phyloP scores from a whole-genome alignment of 805 yeast genomes.

The Jamesozyma lodderae region DNA sequence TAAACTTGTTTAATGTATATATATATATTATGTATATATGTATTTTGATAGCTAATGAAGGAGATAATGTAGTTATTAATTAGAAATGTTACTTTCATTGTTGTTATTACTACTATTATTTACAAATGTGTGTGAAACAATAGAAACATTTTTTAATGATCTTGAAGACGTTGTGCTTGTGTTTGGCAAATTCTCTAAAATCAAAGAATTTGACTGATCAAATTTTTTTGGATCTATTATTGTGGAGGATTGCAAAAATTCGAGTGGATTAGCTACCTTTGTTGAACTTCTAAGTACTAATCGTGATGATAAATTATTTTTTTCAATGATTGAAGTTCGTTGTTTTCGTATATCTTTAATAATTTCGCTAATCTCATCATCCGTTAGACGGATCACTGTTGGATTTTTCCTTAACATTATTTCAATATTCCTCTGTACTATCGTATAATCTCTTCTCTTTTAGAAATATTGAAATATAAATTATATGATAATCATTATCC shows the following conservation, averaged over 20 bases:
- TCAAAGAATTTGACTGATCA: no score
- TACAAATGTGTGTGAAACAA: background rate
- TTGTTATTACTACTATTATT: background rate
- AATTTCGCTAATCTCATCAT: background rate
- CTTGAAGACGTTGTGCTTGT: background rate
- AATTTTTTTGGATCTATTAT: no score
- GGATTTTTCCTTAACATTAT: constrained; percentile 1
- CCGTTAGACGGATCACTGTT: background rate
- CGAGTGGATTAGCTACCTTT: background rate
- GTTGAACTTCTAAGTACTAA: constrained; percentile 3
- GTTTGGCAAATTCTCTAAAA: background rate
- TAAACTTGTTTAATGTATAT: background rate
- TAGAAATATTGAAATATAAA: no score
- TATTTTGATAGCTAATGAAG: no score
- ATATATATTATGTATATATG: background rate
- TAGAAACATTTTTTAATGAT: constrained; percentile 1
- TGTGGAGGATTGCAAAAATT: no score
- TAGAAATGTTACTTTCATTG: no score
- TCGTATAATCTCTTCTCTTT: no score
- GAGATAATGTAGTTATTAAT: background rate
- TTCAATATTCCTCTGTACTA: no score
- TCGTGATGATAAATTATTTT: background rate
- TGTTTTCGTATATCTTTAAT: background rate
- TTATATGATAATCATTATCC: no score
- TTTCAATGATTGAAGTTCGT: background rate